Evolutionary conservation across 805 yeast genomes (phyloP), one percentile per base, ranked within the genome.

Genomic region (Saccharomyces mikatae): DNA sequence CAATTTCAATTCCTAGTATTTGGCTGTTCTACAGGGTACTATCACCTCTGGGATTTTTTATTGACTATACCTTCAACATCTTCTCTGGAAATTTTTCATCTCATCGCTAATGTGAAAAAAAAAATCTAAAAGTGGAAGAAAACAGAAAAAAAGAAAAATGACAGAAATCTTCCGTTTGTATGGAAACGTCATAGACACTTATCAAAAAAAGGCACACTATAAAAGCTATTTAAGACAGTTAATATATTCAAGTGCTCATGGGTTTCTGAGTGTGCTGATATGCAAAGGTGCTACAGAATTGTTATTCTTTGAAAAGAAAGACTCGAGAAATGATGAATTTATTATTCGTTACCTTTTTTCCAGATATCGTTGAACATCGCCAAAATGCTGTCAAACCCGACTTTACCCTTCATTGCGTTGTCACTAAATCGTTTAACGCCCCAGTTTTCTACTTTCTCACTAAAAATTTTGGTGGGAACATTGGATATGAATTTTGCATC

Each of bases 391-490:
- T 94, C 98, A 61, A 92, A 91, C 0, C 97, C 99, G 29, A 71
- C 61, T 60, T 83, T 86, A 29, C 99, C 99, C 62, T 80, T 80
- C 53, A 71, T 72, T 14, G 98, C 97, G 69, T 92, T 92, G 67
- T 88, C 94, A 47, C 84, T 82, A 70, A 92, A 94, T 67, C 97
- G 76, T 65, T 87, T 87, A 4, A 89, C 86, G 0, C 90, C 81
- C 96, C 97, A 92, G 50, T 89, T 95, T 70, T 92, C 99, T 57
- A 92, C 76, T 69, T 86, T 84, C 65, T 83, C 87, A 68, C 96
- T 86, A 5, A 94, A 71, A 54, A 80, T 78, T 53, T 76, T 71
- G 71, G 89, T 78, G 2, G 86, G 75, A 8, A 89, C 88, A 69
- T 83, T 86, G 0, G 98, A 96, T 1, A 90, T 84, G 61, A 92